phyloP scores from a whole-genome alignment of 176 grass and related monocot species.

The Stipa capillata region DNA sequence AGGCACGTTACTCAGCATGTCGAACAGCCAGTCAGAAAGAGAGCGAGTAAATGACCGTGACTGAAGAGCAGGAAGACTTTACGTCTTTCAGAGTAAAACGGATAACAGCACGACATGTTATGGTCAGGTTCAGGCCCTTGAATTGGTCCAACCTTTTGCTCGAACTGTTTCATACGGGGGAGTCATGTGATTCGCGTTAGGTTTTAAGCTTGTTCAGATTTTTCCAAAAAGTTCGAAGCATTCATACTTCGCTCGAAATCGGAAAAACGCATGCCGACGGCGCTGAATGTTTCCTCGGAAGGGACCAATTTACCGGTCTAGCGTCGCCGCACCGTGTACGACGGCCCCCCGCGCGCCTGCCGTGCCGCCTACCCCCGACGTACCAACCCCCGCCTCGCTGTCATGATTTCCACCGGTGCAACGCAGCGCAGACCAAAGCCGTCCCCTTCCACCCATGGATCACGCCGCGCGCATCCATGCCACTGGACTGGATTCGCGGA shows the following conservation, averaged over 20 bases:
- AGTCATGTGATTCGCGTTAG: not conserved
- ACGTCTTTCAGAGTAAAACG: not conserved
- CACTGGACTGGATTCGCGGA: not conserved
- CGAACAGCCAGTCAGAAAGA: not conserved
- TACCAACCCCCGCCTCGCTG: not conserved
- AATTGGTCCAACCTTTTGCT: no score
- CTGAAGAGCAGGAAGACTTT: not conserved
- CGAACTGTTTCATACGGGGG: not conserved
- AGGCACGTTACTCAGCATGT: not conserved
- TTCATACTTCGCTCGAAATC: no score
- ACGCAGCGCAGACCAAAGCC: not conserved
- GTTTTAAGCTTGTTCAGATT: no score
- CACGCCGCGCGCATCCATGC: no score
- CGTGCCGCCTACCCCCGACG: no score
- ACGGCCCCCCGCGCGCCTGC: not conserved
- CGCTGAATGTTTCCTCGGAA: slow-evolving; percentile 34
- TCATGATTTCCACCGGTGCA: not conserved
- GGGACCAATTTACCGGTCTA: slow-evolving; percentile 38
- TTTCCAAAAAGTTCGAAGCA: no score
- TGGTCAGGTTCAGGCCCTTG: no score
- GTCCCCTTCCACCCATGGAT: not conserved
- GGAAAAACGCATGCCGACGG: not conserved
- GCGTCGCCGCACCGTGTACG: not conserved
- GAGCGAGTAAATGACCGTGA: not conserved
- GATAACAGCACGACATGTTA: not conserved